Evolutionary conservation across 441 rosid genomes (phyloP).

Genomic region (Pelargonium cotyledonis): DNA sequence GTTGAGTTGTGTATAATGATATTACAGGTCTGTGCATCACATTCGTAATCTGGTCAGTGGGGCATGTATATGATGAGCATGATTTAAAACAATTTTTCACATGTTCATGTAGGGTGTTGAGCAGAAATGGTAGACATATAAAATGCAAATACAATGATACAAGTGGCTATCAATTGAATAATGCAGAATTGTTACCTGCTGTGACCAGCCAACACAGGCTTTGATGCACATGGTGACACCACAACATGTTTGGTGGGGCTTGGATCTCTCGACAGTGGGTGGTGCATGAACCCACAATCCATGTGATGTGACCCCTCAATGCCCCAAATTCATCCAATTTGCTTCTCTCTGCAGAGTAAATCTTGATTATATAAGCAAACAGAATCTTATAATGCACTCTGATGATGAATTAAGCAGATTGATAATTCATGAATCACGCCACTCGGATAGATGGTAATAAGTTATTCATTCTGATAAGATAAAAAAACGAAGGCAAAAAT

Average conservation of each 20-base stretch:
- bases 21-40: background rate
- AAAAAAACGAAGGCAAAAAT: background rate
- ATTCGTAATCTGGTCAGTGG: slow-evolving; percentile 7
- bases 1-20: too few relatives aligned
- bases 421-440: background rate
- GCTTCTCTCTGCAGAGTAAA: slow-evolving; percentile 5
- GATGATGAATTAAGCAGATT: background rate
- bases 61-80: background rate
- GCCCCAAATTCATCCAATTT: background rate
- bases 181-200: slow-evolving; percentile 8
- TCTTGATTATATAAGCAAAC: slow-evolving; percentile 2
- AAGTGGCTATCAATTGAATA: slow-evolving; percentile 4
- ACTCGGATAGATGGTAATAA: background rate
- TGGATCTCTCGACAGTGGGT: slow-evolving; percentile 4
- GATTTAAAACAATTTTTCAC: background rate
- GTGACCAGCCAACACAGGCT: background rate
- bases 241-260: slow-evolving; percentile 9
- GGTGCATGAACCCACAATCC: slow-evolving; percentile 10
- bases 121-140: background rate
- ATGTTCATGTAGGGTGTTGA: slow-evolving; percentile 8
- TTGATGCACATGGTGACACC: slow-evolving; percentile 10
- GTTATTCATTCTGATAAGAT: background rate
- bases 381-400: slow-evolving; percentile 5
- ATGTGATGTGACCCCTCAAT: slow-evolving; percentile 2
- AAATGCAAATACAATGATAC: background rate